Evolutionary conservation across 768 basidiomycete genomes (phyloP).

Genomic region (Suillus weaverae): DNA sequence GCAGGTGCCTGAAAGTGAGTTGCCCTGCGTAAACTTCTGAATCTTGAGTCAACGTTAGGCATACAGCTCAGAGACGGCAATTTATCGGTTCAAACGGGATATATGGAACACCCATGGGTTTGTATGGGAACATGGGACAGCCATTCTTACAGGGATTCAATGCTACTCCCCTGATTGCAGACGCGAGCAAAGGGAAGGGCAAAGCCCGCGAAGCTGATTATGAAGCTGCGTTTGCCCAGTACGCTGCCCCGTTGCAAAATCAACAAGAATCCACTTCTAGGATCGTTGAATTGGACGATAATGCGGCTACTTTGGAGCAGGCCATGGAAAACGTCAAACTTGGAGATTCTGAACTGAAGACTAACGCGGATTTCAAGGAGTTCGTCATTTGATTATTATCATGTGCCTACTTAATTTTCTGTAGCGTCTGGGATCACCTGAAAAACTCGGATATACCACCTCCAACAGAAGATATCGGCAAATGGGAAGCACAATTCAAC

Average conservation of each 20-base stretch:
- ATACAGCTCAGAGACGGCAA: slow-evolving; percentile 36
- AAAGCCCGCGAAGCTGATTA: slow-evolving; percentile 79
- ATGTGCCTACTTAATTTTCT: slow-evolving; percentile 7
- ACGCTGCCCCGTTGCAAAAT: slow-evolving; percentile 50
- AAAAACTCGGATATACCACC: slow-evolving; percentile 59
- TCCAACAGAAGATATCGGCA: slow-evolving; percentile 61
- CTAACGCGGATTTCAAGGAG: slow-evolving; percentile 52
- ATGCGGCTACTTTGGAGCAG: slow-evolving; percentile 39
- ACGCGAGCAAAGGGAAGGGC: slow-evolving; percentile 63
- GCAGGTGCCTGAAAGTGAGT: slow-evolving; percentile 28
- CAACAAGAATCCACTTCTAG: slow-evolving; percentile 43
- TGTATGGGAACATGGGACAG: slow-evolving; percentile 25
- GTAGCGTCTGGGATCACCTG: slow-evolving; percentile 63
- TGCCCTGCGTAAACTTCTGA: not conserved
- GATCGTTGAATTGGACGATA: slow-evolving; percentile 56
- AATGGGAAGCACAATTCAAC: slow-evolving; percentile 84
- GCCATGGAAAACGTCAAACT: slow-evolving; percentile 38
- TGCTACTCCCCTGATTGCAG: slow-evolving; percentile 21
- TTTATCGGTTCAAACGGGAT: slow-evolving; percentile 37
- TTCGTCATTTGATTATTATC: slow-evolving; percentile 31
- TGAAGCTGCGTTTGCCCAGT: slow-evolving; percentile 80
- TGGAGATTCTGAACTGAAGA: slow-evolving; percentile 27
- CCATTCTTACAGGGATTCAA: slow-evolving; percentile 35
- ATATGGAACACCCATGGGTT: slow-evolving; percentile 35
- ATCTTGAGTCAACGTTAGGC: not conserved